Evolutionary conservation across 2,329 filamentous ascomycete genomes (phyloP), one percentile per base, ranked within the genome.

Genomic region (Pleochaeta shiraiana): DNA sequence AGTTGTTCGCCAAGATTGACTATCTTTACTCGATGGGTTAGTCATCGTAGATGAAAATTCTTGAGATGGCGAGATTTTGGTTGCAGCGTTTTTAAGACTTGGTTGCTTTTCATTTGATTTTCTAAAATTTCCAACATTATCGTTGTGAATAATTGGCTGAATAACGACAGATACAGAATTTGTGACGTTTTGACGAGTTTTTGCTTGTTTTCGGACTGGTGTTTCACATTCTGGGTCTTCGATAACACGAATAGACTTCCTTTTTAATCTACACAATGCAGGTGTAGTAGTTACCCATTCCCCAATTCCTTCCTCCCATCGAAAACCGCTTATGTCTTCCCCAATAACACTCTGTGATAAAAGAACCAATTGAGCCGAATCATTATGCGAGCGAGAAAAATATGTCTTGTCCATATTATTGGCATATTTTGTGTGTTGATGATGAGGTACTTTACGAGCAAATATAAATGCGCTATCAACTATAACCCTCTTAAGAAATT

Each of bases 261-360:
- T 64, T 66, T 69, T 71, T 63, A 65, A 39, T 59, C 71, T 70
- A 53, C 67, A 66, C 31, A 69, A 66, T 60, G 63, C 71, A 31
- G 79, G 79, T 55, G 77, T 80, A 45, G 73, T 74, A 21, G 75
- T 78, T 63, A 82, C 76, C 79, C 80, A 83, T 70, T 82, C 80
- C 39, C 78, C 76, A 69, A 82, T 81, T 55, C 76, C 77, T 68
- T 81, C 79, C 69, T 82, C 80, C 79, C 79, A 82, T 34, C 77
- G 72, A 71, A 75, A 80, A 70, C 70, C 70, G 24, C 63, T 66
- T 31, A 28, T 33, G 33, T 64, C 57, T n/a, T 67, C 64, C 19
- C 65, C 43, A 31, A 28, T 34, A 30, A 64, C 43, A 4, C 39
- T 39, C 50, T 37, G 31, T 31, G 26, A 34, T 6, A 57, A 14